Base-by-base conservation (phyloP, 1,284 basidiomycete species). In the Ceratobasidium sp. region DNA sequence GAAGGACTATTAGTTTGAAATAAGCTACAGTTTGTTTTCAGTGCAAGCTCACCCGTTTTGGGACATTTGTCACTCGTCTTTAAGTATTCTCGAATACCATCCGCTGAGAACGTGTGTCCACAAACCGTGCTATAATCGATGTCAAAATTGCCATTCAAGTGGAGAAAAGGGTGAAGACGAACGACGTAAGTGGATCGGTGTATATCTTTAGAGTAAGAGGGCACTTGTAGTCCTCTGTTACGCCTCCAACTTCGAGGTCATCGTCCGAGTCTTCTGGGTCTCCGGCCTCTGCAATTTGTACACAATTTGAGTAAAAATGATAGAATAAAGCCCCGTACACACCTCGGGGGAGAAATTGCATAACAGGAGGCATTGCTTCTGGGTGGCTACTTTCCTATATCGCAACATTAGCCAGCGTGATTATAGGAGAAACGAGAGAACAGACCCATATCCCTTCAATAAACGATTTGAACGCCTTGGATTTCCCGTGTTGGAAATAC, bases 161-260 rank as follows among this genome's bases (percentile, higher is more conserved):
- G 78, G 26, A 33, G 77, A 33, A 26, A 44, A 18, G 72, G 66
- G 61, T 55, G 55, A 55, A 56, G 9, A 87, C 91, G 72, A 84
- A 94, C 94, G 93, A 93, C 10, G 92, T 95, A 76, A 92, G 85
- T 5, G 95, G 95, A 72, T 96, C 87, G 42, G 87, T 87, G 42
- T 94, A 88, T 12, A 88, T 83, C 4, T 86, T 89, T 64, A 96
- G 87, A 0, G 93, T 91, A 71, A 97, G 86, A 1, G 95, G 95
- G 81, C 95, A 97, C 75, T 90, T 92, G 87, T 91, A 95, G 81
- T 91, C 91, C 83, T 95, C 94, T 7, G 92, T 93, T 28, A 92
- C 89, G 67, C 94, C 95, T 66, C 95, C 96, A 63, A 96, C 87
- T 84, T 95, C 92, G 28, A 97, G 85, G 10, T 95, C 93, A 53